Evolutionary conservation across 495 filamentous ascomycete genomes (phyloP).

Genomic region (Trichoderma erinaceum): DNA sequence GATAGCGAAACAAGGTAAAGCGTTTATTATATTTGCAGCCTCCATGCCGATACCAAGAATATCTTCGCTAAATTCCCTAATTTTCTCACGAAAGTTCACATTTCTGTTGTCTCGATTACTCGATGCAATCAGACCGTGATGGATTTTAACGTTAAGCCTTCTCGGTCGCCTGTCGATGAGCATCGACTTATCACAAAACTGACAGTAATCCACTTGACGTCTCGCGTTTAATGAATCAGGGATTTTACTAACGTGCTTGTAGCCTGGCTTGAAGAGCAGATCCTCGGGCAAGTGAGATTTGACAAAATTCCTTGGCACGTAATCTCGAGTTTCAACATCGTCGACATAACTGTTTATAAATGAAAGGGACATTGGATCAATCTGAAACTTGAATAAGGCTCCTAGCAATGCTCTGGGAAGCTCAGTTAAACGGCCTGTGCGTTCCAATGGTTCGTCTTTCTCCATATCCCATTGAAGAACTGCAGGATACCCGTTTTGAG

Average conservation of each 20-base stretch:
- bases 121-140: slow-evolving; percentile 1
- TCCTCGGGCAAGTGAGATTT: slow-evolving; percentile 27
- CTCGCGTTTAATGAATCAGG: too few species aligned
- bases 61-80: slow-evolving; percentile 19
- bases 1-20: slow-evolving; percentile 33
- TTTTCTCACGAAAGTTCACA: slow-evolving; percentile 2
- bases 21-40: background rate
- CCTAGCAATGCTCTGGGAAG: slow-evolving; percentile 17
- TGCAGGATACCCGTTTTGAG: slow-evolving; percentile 19
- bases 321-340: slow-evolving; percentile 24
- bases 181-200: slow-evolving; percentile 18
- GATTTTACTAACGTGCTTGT: too few species aligned
- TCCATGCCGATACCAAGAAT: slow-evolving; percentile 23
- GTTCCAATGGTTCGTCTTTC: slow-evolving; percentile 24
- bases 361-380: slow-evolving; percentile 21
- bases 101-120: background rate
- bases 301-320: slow-evolving; percentile 20
- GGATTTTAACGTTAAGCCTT: background rate
- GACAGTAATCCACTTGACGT: slow-evolving; percentile 21
- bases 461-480: slow-evolving; percentile 37
- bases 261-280: background rate
- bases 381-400: slow-evolving; percentile 23
- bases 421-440: slow-evolving; percentile 31
- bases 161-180: too few species aligned
- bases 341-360: slow-evolving; percentile 23